A percentile compares a stretch with the other conserved stretches of the same genome.
Evolutionary conservation across 2,329 filamentous ascomycete genomes (phyloP).

Genomic region (Tolypocladium paradoxum): DNA sequence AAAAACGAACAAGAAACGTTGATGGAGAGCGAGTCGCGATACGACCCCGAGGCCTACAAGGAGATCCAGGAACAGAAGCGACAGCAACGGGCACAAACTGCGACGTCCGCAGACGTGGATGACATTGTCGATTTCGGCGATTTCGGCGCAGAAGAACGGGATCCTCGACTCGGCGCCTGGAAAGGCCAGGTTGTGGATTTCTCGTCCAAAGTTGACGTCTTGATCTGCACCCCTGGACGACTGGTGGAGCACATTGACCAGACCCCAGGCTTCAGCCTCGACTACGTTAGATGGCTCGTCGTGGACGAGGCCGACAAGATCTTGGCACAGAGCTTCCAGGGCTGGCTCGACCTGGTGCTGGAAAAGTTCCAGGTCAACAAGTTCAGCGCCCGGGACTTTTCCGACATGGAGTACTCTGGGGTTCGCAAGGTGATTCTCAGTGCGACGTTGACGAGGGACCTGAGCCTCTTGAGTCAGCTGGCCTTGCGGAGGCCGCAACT

Average conservation of each 20-base stretch:
- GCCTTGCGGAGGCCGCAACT: slow-evolving; percentile 64
- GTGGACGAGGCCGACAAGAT: slow-evolving; percentile 92
- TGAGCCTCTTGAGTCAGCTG: slow-evolving; percentile 67
- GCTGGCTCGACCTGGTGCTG: slow-evolving; percentile 71
- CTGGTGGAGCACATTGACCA: slow-evolving; percentile 83
- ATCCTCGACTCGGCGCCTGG: slow-evolving; percentile 23
- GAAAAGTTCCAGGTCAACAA: slow-evolving; percentile 41
- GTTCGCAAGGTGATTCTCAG: slow-evolving; percentile 79
- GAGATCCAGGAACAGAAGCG: slow-evolving; percentile 14
- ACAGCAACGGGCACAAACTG: slow-evolving; percentile 2
- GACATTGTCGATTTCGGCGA: slow-evolving; percentile 11
- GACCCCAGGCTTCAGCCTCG: slow-evolving; percentile 71
- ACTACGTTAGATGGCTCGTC: slow-evolving; percentile 74
- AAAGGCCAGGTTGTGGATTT: slow-evolving; percentile 48
- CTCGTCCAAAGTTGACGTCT: slow-evolving; percentile 68
- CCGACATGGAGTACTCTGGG: slow-evolving; percentile 38
- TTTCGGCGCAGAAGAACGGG: slow-evolving; percentile 9
- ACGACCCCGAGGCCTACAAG: slow-evolving; percentile 49
- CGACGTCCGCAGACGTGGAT: slow-evolving; percentile 6
- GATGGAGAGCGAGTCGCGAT: slow-evolving; percentile 38
- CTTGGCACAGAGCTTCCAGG: slow-evolving; percentile 83
- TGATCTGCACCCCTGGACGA: slow-evolving; percentile 85
- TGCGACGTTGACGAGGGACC: slow-evolving; percentile 82
- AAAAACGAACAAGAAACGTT: slow-evolving; percentile 46
- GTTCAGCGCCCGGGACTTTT: slow-evolving; percentile 42